Evolutionary conservation across 345 rosid genomes (phyloP), one percentile per base, ranked within the genome.

Genomic region (Bretschneidera sinensis): DNA sequence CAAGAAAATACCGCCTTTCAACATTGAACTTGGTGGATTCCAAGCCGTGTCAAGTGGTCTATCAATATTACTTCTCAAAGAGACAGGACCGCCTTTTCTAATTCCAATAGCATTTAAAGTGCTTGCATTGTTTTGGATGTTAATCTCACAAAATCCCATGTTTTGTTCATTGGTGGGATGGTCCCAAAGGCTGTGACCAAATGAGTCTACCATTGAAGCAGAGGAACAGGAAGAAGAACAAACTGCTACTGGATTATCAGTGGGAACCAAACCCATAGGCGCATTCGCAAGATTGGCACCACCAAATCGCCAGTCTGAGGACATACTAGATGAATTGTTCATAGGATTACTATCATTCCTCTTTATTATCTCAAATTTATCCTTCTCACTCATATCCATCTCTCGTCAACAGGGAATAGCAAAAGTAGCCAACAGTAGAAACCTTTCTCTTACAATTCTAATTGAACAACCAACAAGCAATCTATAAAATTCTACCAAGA

Each of bases 351-450:
- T 55, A 62, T 70, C 79, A 70, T 68, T 71, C 62, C 89, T 82
- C 78, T 79, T 83, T 20, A 79, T 89, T 21, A 68, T 61, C 68
- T 82, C 84, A 70, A 69, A 65, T 54, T 83, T 79, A 54, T 85
- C 92, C 70, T 75, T 81, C 62, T 81, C 96, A 61, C 78, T 74
- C 63, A 73, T 50, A 71, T 84, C 90, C 91, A 87, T 84, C 76
- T 71, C 74, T 64, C 31, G 59, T 66, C 51, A 25, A 72, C 69
- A 48, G 24, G 57, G n/a, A 69, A 64, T 48, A 64, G 28, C 59
- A 51, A 56, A 64, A 34, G 61, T 21, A 53, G 59, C 24, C 59
- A 51, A 56, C 61, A 34, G 61, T 21, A 53, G 59, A 53, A 47
- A 28, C 25, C 63, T 60, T 61, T 57, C 59, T 59, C 71, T 56